Base-by-base conservation (phyloP, 164 flowering plant species). In the Berberis vulgaris region DNA sequence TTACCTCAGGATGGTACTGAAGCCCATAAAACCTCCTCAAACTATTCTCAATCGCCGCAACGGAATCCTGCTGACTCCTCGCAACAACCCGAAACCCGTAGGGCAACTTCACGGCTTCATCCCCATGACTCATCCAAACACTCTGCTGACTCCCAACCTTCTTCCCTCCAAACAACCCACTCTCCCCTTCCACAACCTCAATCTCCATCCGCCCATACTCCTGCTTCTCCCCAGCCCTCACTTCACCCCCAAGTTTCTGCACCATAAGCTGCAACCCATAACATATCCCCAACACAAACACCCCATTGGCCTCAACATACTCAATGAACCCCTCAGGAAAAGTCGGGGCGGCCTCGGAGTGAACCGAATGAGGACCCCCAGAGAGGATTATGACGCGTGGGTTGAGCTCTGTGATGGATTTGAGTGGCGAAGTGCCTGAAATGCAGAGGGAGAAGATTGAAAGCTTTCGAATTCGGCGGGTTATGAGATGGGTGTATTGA, bases 121-220 rank as follows among this genome's bases (percentile, higher is more conserved):
- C 97, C 0, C 97, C 97, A 67, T 94, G 97, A 62, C 98, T 94
- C 97, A 88, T 94, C 98, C 98, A 90, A 62, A 90, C 98, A 52
- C 70, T 72, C 81, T 90, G 91, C 72, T 41, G 72, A 68, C 79
- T 83, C 45, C 90, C 97, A 45, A 75, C 76, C 9, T 5, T 58
- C 71, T 74, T 80, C 13, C 46, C 8, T 43, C 80, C 83, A 66
- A 79, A 94, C 65, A 94, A 68, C 43, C 79, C 96, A 3, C 65
- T 43, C 1, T n/a, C 73, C 12, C 64, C 65, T 71, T 67, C 79
- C 43, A 41, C 60, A 26, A 86, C 86, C 65, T 70, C 77, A 68
- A 91, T 87, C 70, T 86, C 96, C 97, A 91, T 91, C 79, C 79
- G 79, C 61, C 98, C 97, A 65, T 94, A 94, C 82, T 94, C 97